These are phyloP conservation scores for Pichia rugopelliculosa DNA, from an alignment of 805 yeast species.

Conservation along the genomic window DNA sequence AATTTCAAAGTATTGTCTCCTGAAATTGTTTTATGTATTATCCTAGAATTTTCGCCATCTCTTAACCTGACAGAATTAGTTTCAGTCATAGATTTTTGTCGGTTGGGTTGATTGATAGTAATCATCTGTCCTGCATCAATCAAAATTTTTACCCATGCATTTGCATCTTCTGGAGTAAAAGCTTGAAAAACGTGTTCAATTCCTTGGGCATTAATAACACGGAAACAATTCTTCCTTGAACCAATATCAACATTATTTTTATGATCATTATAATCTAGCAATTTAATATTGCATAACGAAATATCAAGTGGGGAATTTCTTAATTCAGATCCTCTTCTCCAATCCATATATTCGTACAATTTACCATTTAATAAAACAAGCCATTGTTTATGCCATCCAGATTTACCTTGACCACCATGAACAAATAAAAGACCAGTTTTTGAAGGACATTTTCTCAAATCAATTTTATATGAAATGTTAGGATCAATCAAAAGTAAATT, in stretches of 20 bases:
- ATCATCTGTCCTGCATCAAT: conserved; percentile 42
- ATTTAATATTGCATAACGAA: conserved; percentile 57
- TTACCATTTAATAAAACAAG: conserved; percentile 65
- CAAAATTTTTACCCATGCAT: conserved; percentile 60
- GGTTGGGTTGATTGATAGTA: conserved; percentile 13
- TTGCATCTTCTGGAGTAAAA: conserved; percentile 55
- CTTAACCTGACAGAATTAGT: background rate
- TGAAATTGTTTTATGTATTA: background rate
- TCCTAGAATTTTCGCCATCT: background rate
- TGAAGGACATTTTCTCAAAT: conserved; percentile 2
- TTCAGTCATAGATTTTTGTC: background rate
- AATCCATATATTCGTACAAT: conserved; percentile 65
- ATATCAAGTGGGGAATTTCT: conserved; percentile 65
- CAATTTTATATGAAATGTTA: conserved; percentile 2
- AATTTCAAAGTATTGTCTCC: background rate
- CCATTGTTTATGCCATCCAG: conserved; percentile 88
- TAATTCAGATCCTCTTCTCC: conserved; percentile 61
- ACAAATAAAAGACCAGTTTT: conserved; percentile 47
- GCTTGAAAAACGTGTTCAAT: conserved; percentile 69
- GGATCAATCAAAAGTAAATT: conserved; percentile 4
- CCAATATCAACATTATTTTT: conserved; percentile 34
- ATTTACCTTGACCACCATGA: conserved; percentile 52
- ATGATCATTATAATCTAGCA: conserved; percentile 32
- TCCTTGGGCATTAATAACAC: conserved; percentile 63
- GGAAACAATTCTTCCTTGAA: conserved; percentile 56